Evolutionary conservation across 768 basidiomycete genomes (phyloP), one percentile per base, ranked within the genome.

Genomic region (Rhodotorula taiwanensis): DNA sequence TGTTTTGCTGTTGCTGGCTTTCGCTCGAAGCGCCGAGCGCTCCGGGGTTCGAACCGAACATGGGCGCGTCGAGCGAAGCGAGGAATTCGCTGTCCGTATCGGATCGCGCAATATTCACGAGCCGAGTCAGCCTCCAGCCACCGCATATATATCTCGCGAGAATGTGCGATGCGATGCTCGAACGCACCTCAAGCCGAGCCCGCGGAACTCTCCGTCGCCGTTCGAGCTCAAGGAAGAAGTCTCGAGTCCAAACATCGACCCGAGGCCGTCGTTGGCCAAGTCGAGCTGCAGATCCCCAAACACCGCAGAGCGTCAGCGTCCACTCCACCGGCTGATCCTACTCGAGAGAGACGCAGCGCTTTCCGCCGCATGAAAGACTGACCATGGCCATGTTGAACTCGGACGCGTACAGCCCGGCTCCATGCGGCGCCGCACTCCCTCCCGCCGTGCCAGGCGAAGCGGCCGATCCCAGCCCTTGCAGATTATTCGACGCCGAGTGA

Each of bases 51-150:
- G 73, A 8, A 83, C 31, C 25, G 41, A 47, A 43, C 45, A 48
- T 58, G 18, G 53, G 62, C 0, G 70, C 30, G 49, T 92, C 88
- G 75, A 93, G 80, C 0, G 88, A 88, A 74, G 90, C 88, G 30
- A 93, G 80, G 75, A 91, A 92, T 72, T 93, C 89, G 39, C 89
- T 91, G n/a, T 21, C 21, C 28, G 30, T 47, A n/a, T n/a, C n/a
- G n/a, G n/a, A n/a, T n/a, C 61, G 61, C 39, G 49, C 44, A 36
- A 25, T 43, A 58, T 14, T 54, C 33, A 21, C 49, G 21, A 13
- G 53, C n/a, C 27, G 31, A 53, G 39, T 41, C 39, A 41, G 39
- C 39, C 10, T 41, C 39, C 11, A 10, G 39, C 39, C 39, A 10
- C 39, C 11, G 23, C n/a, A n/a, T n/a, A n/a, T n/a, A n/a, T n/a